Percentiles rank a stretch among this genome's conserved stretches.
phyloP scores from a whole-genome alignment of 2,329 filamentous ascomycete genomes.

The Aspergillus sp. region DNA sequence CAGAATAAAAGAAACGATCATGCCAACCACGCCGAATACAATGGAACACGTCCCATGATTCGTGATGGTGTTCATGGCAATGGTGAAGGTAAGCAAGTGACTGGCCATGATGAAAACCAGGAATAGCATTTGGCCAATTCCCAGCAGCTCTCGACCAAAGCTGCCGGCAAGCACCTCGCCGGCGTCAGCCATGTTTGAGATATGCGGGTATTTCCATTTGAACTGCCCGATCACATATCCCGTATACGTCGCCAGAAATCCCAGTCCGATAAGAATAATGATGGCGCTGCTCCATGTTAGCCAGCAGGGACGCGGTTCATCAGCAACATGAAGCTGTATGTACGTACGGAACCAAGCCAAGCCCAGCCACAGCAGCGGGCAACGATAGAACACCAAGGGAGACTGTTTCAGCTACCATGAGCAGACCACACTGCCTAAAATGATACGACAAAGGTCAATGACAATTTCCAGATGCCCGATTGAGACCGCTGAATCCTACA shows the following conservation, averaged over 20 bases:
- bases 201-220: slow-evolving; percentile 56
- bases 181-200: slow-evolving; percentile 68
- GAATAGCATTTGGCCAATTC: slow-evolving; percentile 61
- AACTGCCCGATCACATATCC: slow-evolving; percentile 62
- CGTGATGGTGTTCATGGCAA: slow-evolving; percentile 66
- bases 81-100: slow-evolving; percentile 69
- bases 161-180: slow-evolving; percentile 62
- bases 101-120: slow-evolving; percentile 69
- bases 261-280: slow-evolving; percentile 54
- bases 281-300: slow-evolving; percentile 41
- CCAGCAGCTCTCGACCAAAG: slow-evolving; percentile 62
- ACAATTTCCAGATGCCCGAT: not conserved
- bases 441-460: slow-evolving; percentile 31
- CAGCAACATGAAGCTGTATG: slow-evolving; percentile 1
- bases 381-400: slow-evolving; percentile 58
- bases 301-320: not conserved
- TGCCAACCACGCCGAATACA: slow-evolving; percentile 60
- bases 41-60: slow-evolving; percentile 63
- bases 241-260: slow-evolving; percentile 59
- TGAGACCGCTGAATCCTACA: slow-evolving; percentile 8
- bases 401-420: slow-evolving; percentile 62
- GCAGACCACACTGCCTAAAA: slow-evolving; percentile 43
- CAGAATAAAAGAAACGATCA: slow-evolving; percentile 58
- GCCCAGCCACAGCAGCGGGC: slow-evolving; percentile 51
- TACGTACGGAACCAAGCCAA: slow-evolving; percentile 54